Evolutionary conservation across 2,329 filamentous ascomycete genomes (phyloP), one percentile per base, ranked within the genome.

Genomic region (Coniochaeta pulveracea): DNA sequence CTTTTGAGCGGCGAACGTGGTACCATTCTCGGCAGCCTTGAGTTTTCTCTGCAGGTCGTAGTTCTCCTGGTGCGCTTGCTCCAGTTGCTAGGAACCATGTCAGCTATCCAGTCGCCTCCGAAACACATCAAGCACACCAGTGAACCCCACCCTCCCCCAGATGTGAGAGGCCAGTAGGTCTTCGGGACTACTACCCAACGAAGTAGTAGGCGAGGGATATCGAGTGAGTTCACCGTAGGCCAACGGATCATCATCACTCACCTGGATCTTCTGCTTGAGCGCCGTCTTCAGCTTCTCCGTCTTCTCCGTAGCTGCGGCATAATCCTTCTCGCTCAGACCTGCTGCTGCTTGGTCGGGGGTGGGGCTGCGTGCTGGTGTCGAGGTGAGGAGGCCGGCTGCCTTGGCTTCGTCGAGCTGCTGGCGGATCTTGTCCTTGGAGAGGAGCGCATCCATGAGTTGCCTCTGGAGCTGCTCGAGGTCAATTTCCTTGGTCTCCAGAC

Each of bases 361-460:
- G 51, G 33, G 43, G 47, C 34, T 37, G 45, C 42, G 46, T 54
- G 33, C 40, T 54, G 42, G 44, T 51, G 21, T 54, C 48, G 14
- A 46, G 42, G 23, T 46, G 44, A 33, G 61, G 5, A 33, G 43
- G 61, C 56, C 34, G 61, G 40, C 40, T 64, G 61, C 35, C 51
- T 60, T 35, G 52, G 50, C 51, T 32, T 63, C 60, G 41, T 72
- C 68, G 22, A 64, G 54, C 37, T 71, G 62, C 49, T 70, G 69
- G 35, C 68, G 64, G 34, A 76, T 57, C 50, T 68, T 67, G 39
- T 78, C 72, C 49, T 77, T 77, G 40, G 67, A 64, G 28, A 78
- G 58, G 12, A 78, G 59, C 27, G 70, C 66, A 25, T 72, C 63
- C 42, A 78, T 63, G 16, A 79, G 62, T 47, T 78, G 72, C 29